A percentile compares a stretch with the other conserved stretches of the same genome.
phyloP scores from a whole-genome alignment of 2,329 filamentous ascomycete genomes.

The Atkinsonella texensis region DNA sequence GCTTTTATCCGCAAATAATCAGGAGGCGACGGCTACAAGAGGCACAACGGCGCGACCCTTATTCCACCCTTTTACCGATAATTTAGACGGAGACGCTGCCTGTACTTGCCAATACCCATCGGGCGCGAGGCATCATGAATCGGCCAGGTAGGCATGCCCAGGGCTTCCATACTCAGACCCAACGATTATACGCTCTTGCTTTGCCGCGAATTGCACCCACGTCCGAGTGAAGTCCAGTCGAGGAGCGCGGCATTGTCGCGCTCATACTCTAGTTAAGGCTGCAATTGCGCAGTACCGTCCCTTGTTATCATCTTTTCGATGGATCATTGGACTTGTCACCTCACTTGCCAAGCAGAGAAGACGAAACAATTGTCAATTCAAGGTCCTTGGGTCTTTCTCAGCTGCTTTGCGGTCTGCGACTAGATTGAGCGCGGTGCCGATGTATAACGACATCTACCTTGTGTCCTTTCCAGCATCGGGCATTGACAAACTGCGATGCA shows the following conservation, averaged over 20 bases:
- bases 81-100: not conserved
- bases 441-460: not conserved
- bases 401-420: too few species aligned
- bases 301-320: not conserved
- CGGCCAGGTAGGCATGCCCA: slow-evolving; percentile 41
- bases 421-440: not conserved
- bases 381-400: not conserved
- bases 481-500: not conserved
- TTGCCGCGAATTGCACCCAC: not conserved
- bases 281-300: not conserved
- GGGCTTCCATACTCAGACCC: slow-evolving; percentile 9
- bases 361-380: not conserved
- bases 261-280: not conserved
- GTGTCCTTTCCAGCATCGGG: not conserved
- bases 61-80: not conserved
- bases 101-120: not conserved
- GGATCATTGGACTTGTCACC: too few species aligned
- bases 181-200: not conserved
- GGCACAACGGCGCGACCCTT: not conserved
- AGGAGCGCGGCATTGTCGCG: too few species aligned
- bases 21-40: not conserved
- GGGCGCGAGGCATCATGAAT: slow-evolving; percentile 36
- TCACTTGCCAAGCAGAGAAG: not conserved
- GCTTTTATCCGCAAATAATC: not conserved
- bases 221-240: not conserved